Evolutionary conservation across 768 basidiomycete species (phyloP), one percentile per base, ranked within the genome.

Genomic region (Dentipellis fragilis): DNA sequence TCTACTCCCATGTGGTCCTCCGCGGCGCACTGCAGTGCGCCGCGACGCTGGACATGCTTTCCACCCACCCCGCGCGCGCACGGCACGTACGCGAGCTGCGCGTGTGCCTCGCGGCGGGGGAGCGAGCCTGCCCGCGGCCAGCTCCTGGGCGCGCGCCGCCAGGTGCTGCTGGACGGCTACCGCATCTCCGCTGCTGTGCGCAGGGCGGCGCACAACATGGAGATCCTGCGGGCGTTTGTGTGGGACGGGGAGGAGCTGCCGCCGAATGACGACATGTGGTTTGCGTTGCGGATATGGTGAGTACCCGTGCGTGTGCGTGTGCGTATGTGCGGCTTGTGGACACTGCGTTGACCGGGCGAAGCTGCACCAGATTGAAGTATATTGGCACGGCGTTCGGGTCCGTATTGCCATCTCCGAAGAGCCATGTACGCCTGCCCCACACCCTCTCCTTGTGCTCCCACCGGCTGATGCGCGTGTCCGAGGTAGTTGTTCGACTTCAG

Each of bases 211-310:
- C 69, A 62, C 62, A 66, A 69, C 49, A 68, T 89, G 45, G 87
- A 89, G 49, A 84, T 83, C 17, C 74, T 90, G 40, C 69, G 73
- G 29, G 80, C 72, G 11, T 89, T 89, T 62, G 69, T 78, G 37
- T 90, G 87, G 87, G 83, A 83, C 58, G 84, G 79, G 3, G 84
- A 86, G 64, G 68, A 72, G 8, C 71, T 81, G 36, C 79, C 83
- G 14, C 77, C 75, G 36, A 70, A 79, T 58, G 87, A 89, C 57
- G 81, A 84, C 58, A 85, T 90, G 83, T 90, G 87, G 87, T 78
- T 85, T 58, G 80, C 83, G 46, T 71, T 90, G 61, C 79, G 85
- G 38, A 68, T 79, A 53, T 81, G 80, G 87, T 89, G 61, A 64
- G 78, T 65, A 19, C 10, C 51, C n/a, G 29, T 36, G 7, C 19